Evolutionary conservation across 768 basidiomycete genomes (phyloP), one percentile per base, ranked within the genome.

Genomic region (Calocera cornea): DNA sequence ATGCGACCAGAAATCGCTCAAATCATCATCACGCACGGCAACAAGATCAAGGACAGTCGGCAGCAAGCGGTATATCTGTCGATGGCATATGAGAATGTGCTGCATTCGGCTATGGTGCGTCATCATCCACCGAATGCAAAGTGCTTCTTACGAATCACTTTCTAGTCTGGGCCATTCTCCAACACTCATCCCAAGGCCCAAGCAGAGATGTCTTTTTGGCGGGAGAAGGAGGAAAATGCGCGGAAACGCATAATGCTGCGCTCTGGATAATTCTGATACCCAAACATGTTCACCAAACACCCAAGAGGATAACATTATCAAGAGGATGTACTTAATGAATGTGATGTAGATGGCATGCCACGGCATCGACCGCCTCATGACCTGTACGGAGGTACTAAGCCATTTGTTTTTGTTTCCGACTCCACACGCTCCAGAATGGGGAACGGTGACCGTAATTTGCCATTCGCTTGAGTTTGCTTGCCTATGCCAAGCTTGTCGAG

Each of bases 161-260:
- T 68, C 44, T 72, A 89, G 87, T 85, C 82, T 73, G 87, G 84
- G 10, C 84, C 86, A 0, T 86, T 85, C 49, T 80, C 86, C 49
- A 86, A 84, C 1, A 87, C 86, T 5, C 94, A 97, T 75, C 85
- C 89, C 1, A 92, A 92, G 74, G 82, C 88, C 0, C 94, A 95
- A 74, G 84, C 84, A 68, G 95, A 97, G 73, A 83, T 93, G 41
- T 85, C 84, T 2, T 92, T 87, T 75, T 97, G 93, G 89, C 83
- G 88, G 2, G 86, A 91, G 70, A 81, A 88, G 67, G 90, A 93
- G 72, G 93, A 94, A 73, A 87, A 90, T 71, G 85, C 90, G 22
- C 75, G 82, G 34, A 72, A 81, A 38, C 73, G 80, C 65, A 79
- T 77, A 11, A 33, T 27, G 27, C 5, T 60, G 27, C 54, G 54